phyloP scores from a whole-genome alignment of 352 stramenopile species.

The Globisporangium emineosum region DNA sequence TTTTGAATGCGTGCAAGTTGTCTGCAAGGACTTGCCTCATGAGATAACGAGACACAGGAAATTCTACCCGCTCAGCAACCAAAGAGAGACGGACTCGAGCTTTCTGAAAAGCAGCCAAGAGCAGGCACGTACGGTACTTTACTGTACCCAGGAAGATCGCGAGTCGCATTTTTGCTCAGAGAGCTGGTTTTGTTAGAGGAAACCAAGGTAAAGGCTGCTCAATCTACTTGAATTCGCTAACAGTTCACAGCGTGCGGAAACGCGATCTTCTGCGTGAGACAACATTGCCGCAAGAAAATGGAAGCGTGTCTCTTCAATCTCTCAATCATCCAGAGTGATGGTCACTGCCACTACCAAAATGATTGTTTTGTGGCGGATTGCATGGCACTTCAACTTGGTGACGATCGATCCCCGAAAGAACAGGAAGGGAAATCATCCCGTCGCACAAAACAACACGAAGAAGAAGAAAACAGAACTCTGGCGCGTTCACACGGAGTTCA shows the following conservation, averaged over 20 bases:
- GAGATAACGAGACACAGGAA: background rate
- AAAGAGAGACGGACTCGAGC: background rate
- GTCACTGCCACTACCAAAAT: constrained; percentile 1
- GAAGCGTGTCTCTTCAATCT: constrained; percentile 14
- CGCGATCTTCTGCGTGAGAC: background rate
- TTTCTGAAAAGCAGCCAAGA: background rate
- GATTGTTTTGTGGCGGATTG: constrained; percentile 2
- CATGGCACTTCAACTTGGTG: constrained; percentile 2
- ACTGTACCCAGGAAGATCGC: background rate
- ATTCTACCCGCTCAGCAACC: background rate
- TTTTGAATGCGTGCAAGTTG: constrained; percentile 6
- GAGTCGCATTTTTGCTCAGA: background rate
- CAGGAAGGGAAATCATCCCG: background rate
- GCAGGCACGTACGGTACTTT: constrained; percentile 3
- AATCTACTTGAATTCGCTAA: background rate
- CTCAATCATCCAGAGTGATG: constrained; percentile 7
- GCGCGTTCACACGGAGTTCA: background rate
- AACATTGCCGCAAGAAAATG: background rate
- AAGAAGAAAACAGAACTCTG: constrained; percentile 5
- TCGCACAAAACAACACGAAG: too few relatives aligned
- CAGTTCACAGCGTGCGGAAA: background rate
- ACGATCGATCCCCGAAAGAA: constrained; percentile 7
- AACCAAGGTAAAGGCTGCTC: constrained; percentile 4
- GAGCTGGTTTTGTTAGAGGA: background rate
- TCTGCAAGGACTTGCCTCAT: background rate